phyloP scores from a whole-genome alignment of 345 rosid species.

The Citrus trifoliata region DNA sequence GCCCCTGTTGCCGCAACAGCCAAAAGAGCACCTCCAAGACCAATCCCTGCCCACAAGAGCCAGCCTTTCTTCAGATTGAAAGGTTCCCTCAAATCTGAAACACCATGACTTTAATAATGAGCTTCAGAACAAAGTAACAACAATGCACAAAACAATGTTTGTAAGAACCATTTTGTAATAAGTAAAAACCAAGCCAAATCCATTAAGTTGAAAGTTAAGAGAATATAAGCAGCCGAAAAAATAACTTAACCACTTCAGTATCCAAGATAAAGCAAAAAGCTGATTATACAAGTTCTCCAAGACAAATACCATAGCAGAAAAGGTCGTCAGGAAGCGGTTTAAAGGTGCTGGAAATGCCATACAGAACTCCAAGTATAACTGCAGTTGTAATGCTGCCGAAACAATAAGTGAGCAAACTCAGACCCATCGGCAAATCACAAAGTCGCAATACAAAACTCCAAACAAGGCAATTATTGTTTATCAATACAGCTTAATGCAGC shows the following conservation, averaged over 20 bases:
- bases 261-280: background rate
- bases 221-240: background rate
- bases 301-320: constrained; percentile 65
- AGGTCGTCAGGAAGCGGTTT: constrained; percentile 82
- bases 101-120: background rate
- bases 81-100: constrained; percentile 69
- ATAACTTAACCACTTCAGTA: too few species aligned
- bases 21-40: constrained; percentile 50
- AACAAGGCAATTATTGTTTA: background rate
- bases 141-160: background rate
- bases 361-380: constrained; percentile 69
- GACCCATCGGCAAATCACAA: background rate
- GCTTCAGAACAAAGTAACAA: background rate
- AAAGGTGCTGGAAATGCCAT: constrained; percentile 55
- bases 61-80: constrained; percentile 59
- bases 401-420: constrained; percentile 20
- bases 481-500: too few species aligned
- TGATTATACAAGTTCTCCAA: background rate
- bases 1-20: constrained; percentile 44
- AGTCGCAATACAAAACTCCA: background rate
- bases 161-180: background rate
- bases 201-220: background rate
- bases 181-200: background rate
- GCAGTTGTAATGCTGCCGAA: constrained; percentile 73
- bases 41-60: constrained; percentile 64